phyloP scores from a whole-genome alignment of 2,329 filamentous ascomycete genomes.

The Whalleya microplaca region DNA sequence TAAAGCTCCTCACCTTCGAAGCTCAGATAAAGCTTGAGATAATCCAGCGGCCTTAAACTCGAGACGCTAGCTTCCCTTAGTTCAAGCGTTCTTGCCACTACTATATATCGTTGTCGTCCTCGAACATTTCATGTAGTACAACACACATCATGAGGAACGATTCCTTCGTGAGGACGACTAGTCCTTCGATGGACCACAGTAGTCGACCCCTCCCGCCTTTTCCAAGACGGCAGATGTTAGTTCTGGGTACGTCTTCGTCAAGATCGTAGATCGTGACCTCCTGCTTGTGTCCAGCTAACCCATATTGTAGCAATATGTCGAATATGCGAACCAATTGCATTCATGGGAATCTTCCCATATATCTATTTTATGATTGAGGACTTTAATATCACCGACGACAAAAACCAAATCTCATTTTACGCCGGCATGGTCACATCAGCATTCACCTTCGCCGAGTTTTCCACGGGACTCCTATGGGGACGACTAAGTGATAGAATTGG shows the following conservation, averaged over 20 bases:
- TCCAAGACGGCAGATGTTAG: constrained; percentile 42
- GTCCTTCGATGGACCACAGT: constrained; percentile 21
- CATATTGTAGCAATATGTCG: constrained; percentile 74
- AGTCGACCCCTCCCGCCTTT: constrained; percentile 37
- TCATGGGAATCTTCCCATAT: constrained; percentile 99
- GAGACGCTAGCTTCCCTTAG: constrained; percentile 6
- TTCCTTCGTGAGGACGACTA: constrained; percentile 27
- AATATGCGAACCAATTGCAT: constrained; percentile 97
- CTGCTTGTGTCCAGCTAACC: neutral
- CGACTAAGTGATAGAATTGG: constrained; percentile 89
- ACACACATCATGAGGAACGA: constrained; percentile 29
- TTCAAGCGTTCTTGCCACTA: constrained; percentile 1
- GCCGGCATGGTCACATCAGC: constrained; percentile 95
- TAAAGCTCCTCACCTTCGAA: neutral
- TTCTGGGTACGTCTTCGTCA: constrained; percentile 38
- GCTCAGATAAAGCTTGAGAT: constrained; percentile 6
- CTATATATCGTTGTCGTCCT: constrained; percentile 2
- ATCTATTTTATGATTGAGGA: constrained; percentile 97
- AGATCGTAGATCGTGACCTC: neutral
- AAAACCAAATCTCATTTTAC: constrained; percentile 84
- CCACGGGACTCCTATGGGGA: constrained; percentile 91
- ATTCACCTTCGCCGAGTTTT: constrained; percentile 95
- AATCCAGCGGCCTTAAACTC: neutral
- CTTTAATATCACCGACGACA: constrained; percentile 80
- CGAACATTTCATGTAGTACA: constrained; percentile 23